Evolutionary conservation across 163 green algal species (phyloP), one percentile per base, ranked within the genome.

Genomic region (Scenedesmus sp.): DNA sequence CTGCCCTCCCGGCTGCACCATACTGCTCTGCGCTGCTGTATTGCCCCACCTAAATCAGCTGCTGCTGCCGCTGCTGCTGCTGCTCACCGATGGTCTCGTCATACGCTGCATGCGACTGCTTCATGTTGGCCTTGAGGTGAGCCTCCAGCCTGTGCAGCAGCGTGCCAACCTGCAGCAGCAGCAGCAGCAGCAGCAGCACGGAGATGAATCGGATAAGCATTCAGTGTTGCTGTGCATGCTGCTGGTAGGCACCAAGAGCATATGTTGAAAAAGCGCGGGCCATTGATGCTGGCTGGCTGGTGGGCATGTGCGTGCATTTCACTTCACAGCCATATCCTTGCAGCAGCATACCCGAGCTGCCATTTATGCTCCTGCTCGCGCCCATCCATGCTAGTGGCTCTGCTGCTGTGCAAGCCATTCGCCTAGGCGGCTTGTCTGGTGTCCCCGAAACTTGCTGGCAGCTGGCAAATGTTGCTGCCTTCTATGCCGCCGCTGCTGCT

Each of bases 31-130:
- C 70, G 4, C 1, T 26, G 16, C 66, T 26, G 66, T 79, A 2
- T 20, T 79, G 70, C 23, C 4, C 20, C 70, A 15, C 0, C 23
- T 54, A 1, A 0, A n/a, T 23, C 70, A 15, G 23, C 70, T 34
- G 16, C 10, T 13, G 4, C 20, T 79, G 2, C 23, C 15, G 20
- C 70, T 79, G 66, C 66, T 76, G 66, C 66, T 64, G 59, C 66
- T 16, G 70, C 70, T 79, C 23, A 92, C 88, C 88, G 6, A 88
- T 55, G 3, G 57, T 87, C 18, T 92, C 77, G 15, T 92, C 88
- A 82, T 92, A 88, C 2, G 76, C 88, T 59, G 88, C 57, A n/a
- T 92, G 88, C 57, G 79, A 86, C 52, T 88, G 66, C 82, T 84
- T 84, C 89, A 92, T 92, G 60, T 89, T 64, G 12, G 26, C 34